phyloP scores from a whole-genome alignment of 768 basidiomycete species.

The Tricholoma hemisulphureum region DNA sequence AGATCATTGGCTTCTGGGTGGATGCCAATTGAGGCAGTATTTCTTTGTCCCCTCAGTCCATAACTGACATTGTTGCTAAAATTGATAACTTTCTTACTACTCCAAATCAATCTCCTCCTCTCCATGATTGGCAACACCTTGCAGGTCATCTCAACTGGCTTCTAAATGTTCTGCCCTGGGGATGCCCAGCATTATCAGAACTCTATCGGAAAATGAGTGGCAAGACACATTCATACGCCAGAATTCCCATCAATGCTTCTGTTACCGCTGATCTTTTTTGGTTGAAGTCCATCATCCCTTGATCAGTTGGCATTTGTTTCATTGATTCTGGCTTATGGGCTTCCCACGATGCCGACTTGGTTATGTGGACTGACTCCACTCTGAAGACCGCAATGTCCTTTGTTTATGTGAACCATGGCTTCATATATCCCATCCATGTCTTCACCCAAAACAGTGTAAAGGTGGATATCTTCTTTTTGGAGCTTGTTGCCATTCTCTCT shows the following conservation, averaged over 20 bases:
- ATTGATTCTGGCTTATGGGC: too few relatives aligned
- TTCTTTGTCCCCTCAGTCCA: slow-evolving; percentile 15
- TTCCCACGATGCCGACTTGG: not conserved
- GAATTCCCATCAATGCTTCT: not conserved
- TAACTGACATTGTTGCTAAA: slow-evolving; percentile 15
- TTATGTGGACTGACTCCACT: slow-evolving; percentile 18
- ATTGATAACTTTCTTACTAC: not conserved
- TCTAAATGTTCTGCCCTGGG: too few relatives aligned
- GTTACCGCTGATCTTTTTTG: not conserved
- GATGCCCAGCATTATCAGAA: too few relatives aligned
- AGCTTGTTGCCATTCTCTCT: not conserved
- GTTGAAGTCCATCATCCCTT: too few relatives aligned
- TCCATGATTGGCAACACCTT: not conserved
- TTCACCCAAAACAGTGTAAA: not conserved
- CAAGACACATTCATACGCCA: too few relatives aligned
- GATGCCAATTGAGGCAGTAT: slow-evolving; percentile 26
- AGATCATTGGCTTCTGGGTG: slow-evolving; percentile 38
- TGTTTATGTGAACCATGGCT: not conserved
- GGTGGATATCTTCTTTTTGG: not conserved
- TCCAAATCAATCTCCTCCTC: not conserved
- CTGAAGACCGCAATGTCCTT: slow-evolving; percentile 1
- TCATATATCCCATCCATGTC: not conserved
- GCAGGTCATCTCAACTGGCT: too few relatives aligned
- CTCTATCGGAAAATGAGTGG: too few relatives aligned
- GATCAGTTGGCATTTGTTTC: too few relatives aligned